These are phyloP conservation scores for Chaetomium olivaceum DNA, from an alignment of 2,329 filamentous ascomycete species.

Conservation along the genomic window DNA sequence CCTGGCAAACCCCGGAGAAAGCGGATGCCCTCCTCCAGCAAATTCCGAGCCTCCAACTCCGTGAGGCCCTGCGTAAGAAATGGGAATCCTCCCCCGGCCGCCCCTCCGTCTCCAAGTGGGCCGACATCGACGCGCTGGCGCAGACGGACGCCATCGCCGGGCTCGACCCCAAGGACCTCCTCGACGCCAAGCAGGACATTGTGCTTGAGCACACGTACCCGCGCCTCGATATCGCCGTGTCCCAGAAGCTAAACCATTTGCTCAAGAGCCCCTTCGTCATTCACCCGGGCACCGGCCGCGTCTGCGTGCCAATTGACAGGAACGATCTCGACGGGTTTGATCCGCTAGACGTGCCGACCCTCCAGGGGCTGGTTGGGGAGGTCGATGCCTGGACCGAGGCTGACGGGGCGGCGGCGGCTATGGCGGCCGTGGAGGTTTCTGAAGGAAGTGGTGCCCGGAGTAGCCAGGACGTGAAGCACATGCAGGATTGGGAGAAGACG, in stretches of 20 bases:
- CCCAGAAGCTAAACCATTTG: slow-evolving; percentile 97
- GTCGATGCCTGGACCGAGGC: slow-evolving; percentile 71
- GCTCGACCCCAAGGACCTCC: slow-evolving; percentile 71
- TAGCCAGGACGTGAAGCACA: slow-evolving; percentile 35
- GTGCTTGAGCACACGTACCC: slow-evolving; percentile 98
- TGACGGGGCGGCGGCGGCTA: slow-evolving; percentile 29
- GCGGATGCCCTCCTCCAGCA: slow-evolving; percentile 78
- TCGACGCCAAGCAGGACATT: slow-evolving; percentile 92
- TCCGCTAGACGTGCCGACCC: slow-evolving; percentile 84
- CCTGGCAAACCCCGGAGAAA: slow-evolving; percentile 71
- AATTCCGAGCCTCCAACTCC: slow-evolving; percentile 77
- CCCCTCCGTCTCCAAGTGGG: slow-evolving; percentile 80
- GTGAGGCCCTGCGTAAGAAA: slow-evolving; percentile 79
- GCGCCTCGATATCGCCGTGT: slow-evolving; percentile 93
- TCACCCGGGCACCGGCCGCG: slow-evolving; percentile 88
- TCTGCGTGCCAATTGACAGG: slow-evolving; percentile 93
- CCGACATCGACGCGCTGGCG: slow-evolving; percentile 85
- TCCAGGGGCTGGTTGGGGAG: slow-evolving; percentile 76
- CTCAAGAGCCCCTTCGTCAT: slow-evolving; percentile 96
- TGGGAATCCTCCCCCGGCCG: slow-evolving; percentile 84
- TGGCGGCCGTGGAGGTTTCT: slow-evolving; percentile 47
- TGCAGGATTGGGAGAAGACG: slow-evolving; percentile 96
- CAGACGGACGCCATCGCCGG: slow-evolving; percentile 71
- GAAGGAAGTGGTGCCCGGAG: slow-evolving; percentile 28
- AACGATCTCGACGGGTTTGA: slow-evolving; percentile 77